Evolutionary conservation across 345 rosid species (phyloP).

Genomic region (Arabidopsis suecica): DNA sequence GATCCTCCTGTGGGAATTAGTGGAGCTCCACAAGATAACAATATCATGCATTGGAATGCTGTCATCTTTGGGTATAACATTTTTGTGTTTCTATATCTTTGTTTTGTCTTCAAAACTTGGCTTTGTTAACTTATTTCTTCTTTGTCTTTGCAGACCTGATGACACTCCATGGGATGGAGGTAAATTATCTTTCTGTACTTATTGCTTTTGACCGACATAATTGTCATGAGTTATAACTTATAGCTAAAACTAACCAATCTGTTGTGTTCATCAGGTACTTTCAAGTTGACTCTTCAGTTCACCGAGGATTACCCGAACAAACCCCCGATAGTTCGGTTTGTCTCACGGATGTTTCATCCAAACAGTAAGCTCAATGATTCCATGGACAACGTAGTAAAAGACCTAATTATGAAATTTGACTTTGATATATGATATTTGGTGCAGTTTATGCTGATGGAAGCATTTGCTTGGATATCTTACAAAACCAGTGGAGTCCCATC

Average conservation of each 20-base stretch:
- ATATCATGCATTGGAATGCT: conserved; percentile 70
- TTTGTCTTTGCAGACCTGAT: conserved; percentile 65
- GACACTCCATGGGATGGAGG: conserved; percentile 94
- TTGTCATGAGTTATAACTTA: neutral
- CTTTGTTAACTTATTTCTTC: neutral
- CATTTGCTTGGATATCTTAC: conserved; percentile 78
- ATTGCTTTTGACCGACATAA: neutral
- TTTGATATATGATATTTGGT: conserved; percentile 9
- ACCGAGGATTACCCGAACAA: conserved; percentile 78
- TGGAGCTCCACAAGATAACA: conserved; percentile 64
- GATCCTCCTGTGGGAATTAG: conserved; percentile 66
- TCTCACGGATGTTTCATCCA: conserved; percentile 81
- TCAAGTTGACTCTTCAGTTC: conserved; percentile 73
- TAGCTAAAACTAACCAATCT: neutral
- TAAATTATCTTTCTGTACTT: conserved; percentile 38
- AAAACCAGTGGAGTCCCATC: conserved; percentile 83
- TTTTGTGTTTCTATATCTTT: neutral
- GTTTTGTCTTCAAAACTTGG: neutral
- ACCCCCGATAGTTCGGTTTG: conserved; percentile 74
- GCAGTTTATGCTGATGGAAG: conserved; percentile 87
- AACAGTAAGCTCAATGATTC: conserved; percentile 57
- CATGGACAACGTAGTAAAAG: neutral
- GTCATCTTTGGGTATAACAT: conserved; percentile 56
- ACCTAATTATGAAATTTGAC: neutral
- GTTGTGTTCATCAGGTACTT: conserved; percentile 59